These are phyloP conservation scores for Lodderomyces metapsilosis DNA, from an alignment of 1,139 yeast genomes.

Conservation along the genomic window DNA sequence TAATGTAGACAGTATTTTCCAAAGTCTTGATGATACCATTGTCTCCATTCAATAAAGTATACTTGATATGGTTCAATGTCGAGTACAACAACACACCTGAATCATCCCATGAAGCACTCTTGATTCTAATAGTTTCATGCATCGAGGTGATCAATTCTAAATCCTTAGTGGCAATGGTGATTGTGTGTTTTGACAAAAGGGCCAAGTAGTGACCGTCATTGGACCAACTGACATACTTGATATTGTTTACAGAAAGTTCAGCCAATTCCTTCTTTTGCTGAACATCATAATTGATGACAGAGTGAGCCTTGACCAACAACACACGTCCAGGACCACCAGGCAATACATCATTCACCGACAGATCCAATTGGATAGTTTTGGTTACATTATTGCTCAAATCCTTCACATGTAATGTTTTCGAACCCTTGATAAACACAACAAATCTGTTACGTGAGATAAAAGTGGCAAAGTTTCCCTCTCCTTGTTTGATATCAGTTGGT, in stretches of 20 bases:
- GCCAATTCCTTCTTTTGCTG: constrained; percentile 84
- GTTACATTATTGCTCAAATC: constrained; percentile 82
- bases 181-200: constrained; percentile 86
- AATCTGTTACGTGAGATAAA: constrained; percentile 94
- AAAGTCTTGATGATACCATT: constrained; percentile 90
- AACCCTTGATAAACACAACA: constrained; percentile 68
- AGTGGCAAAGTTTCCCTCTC: constrained; percentile 81
- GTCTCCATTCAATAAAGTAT: constrained; percentile 90
- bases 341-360: constrained; percentile 68
- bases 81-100: constrained; percentile 88
- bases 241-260: constrained; percentile 70
- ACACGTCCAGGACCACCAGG: constrained; percentile 83
- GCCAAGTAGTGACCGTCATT: constrained; percentile 87
- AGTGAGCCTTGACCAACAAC: constrained; percentile 65
- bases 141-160: constrained; percentile 78
- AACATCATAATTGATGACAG: constrained; percentile 83
- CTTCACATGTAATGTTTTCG: constrained; percentile 72
- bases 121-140: constrained; percentile 96
- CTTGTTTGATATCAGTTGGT: constrained; percentile 75
- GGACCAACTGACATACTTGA: constrained; percentile 90
- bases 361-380: constrained; percentile 75
- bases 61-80: constrained; percentile 93
- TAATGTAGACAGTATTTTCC: constrained; percentile 85
- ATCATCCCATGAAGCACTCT: constrained; percentile 98
- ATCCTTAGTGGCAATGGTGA: constrained; percentile 79